Conservation (phyloP, 164 flowering plant genomes). For the Annona squamosa region DNA sequence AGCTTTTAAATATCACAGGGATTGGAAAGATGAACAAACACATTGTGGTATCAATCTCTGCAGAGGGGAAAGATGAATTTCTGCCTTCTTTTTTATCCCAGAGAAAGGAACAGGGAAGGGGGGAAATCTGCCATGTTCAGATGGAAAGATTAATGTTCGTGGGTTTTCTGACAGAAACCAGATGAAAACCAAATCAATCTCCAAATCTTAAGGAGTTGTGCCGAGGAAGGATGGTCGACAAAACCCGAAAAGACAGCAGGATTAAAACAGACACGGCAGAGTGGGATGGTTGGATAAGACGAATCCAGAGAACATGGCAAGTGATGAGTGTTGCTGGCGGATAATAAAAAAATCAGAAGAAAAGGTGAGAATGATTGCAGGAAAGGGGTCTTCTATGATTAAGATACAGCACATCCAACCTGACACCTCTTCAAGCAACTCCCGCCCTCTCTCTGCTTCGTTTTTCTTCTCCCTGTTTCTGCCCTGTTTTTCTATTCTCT, state of each 20-base stretch:
- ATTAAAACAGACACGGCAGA: not conserved
- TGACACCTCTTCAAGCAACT: not conserved
- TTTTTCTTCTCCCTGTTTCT: not conserved
- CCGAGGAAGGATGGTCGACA: not conserved
- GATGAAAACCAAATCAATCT: not conserved
- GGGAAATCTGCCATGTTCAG: slow-evolving; percentile 10
- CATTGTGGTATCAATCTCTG: not conserved
- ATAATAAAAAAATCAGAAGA: not conserved
- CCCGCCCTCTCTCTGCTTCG: slow-evolving; percentile 1
- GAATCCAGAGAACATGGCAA: slow-evolving; percentile 4
- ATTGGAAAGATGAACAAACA: not conserved
- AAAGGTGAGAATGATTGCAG: slow-evolving; percentile 6
- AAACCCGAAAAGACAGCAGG: slow-evolving; percentile 14
- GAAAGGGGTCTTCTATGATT: slow-evolving; percentile 8
- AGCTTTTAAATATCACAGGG: not conserved
- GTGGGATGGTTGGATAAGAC: not conserved
- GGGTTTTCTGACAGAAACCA: not conserved
- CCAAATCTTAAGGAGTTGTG: not conserved
- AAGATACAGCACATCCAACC: slow-evolving; percentile 6
- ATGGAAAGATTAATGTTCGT: slow-evolving; percentile 1
- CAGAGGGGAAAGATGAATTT: not conserved
- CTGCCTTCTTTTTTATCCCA: not conserved
- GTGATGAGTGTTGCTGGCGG: not conserved
- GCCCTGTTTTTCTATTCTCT: not conserved
- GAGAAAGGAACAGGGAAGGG: not conserved